Evolutionary conservation across 164 flowering plant species (phyloP).

Genomic region (Stephania japonica): DNA sequence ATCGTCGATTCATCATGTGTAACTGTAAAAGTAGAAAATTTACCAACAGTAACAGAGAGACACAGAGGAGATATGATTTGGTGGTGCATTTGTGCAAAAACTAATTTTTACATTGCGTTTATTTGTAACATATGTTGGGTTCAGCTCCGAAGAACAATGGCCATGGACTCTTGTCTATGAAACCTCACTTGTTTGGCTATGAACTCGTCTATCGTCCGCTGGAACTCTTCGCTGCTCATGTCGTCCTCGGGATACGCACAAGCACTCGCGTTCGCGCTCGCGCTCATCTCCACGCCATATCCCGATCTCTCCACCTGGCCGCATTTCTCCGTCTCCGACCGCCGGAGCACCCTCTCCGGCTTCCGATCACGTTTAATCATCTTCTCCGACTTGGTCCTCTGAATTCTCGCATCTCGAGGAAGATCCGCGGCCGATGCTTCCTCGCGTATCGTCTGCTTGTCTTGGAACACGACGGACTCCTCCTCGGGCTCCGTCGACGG

Average conservation of each 20-base stretch:
- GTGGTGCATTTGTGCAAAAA: too few relatives aligned
- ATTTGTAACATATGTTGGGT: background rate
- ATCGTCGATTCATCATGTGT: background rate
- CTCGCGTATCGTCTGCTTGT: conserved; percentile 22
- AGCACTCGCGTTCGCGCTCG: too few relatives aligned
- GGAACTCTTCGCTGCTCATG: conserved; percentile 40
- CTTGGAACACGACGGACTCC: conserved; percentile 19
- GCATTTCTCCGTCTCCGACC: conserved; percentile 49
- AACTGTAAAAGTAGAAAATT: background rate
- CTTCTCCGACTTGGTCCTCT: conserved; percentile 45
- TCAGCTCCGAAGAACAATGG: conserved; percentile 21
- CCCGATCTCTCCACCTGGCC: background rate
- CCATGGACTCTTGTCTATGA: conserved; percentile 28
- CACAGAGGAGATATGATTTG: background rate
- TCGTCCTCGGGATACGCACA: conserved; percentile 7
- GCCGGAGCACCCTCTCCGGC: conserved; percentile 22
- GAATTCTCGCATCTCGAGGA: background rate
- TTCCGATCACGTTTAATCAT: conserved; percentile 12
- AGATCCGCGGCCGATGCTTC: background rate
- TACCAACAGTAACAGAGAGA: background rate
- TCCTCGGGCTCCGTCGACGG: background rate
- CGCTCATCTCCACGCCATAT: background rate
- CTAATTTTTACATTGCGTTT: background rate
- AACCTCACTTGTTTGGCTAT: conserved; percentile 28
- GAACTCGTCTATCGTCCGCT: conserved; percentile 29